A percentile compares a stretch with the other conserved stretches of the same genome.
Conservation (phyloP, 1,139 yeast species). For the Kurtzmaniella natalensis region DNA sequence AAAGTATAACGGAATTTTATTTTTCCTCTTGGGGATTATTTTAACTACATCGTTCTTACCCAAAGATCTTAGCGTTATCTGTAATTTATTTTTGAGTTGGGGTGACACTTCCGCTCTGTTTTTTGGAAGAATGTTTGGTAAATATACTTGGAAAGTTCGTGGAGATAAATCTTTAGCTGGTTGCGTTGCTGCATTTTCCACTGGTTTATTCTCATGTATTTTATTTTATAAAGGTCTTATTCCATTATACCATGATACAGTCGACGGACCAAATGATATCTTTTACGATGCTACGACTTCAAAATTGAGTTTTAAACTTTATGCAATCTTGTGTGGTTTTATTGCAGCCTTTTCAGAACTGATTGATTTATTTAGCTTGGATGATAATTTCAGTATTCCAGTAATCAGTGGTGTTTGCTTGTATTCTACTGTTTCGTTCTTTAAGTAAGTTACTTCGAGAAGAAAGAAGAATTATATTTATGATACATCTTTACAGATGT, state of each 20-base stretch:
- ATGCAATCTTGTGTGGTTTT: slow-evolving; percentile 13
- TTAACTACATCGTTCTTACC: slow-evolving; percentile 13
- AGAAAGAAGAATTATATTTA: background rate
- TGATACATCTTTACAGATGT: background rate
- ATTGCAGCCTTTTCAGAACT: slow-evolving; percentile 16
- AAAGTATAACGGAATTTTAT: slow-evolving; percentile 17
- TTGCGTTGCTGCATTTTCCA: slow-evolving; percentile 13
- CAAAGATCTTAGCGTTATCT: slow-evolving; percentile 15
- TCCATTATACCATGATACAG: slow-evolving; percentile 11
- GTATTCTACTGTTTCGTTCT: slow-evolving; percentile 4
- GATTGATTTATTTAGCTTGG: slow-evolving; percentile 13
- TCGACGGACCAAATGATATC: slow-evolving; percentile 13
- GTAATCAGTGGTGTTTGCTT: slow-evolving; percentile 14
- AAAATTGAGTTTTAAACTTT: slow-evolving; percentile 9
- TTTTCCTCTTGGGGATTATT: slow-evolving; percentile 16
- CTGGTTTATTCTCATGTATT: slow-evolving; percentile 14
- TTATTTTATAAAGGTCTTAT: slow-evolving; percentile 14
- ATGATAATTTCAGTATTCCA: slow-evolving; percentile 21
- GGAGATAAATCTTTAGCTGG: slow-evolving; percentile 18
- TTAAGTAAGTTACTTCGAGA: background rate
- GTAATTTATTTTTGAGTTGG: slow-evolving; percentile 17
- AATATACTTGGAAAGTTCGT: slow-evolving; percentile 14
- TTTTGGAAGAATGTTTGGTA: slow-evolving; percentile 13
- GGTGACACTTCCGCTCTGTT: slow-evolving; percentile 20
- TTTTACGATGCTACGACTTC: slow-evolving; percentile 12